Evolutionary conservation across 495 filamentous ascomycete species (phyloP).

Genomic region (Clohesyomyces aquaticus): DNA sequence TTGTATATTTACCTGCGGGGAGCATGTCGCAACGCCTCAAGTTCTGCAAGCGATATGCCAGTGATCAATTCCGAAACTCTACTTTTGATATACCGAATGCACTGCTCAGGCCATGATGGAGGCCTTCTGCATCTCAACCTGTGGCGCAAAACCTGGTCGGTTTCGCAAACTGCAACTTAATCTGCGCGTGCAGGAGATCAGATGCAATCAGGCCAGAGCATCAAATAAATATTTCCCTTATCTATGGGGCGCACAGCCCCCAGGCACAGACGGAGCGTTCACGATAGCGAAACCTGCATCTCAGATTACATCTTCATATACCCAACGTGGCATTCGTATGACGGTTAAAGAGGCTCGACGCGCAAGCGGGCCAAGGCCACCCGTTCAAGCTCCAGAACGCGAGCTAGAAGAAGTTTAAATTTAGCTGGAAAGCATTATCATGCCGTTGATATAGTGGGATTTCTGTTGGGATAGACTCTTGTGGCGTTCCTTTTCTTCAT

Average conservation of each 20-base stretch:
- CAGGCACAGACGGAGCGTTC: constrained; percentile 20
- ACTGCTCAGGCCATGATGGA: background rate
- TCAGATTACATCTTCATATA: constrained; percentile 19
- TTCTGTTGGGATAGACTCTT: background rate
- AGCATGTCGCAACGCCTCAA: background rate
- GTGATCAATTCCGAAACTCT: background rate
- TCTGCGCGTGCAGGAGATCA: constrained; percentile 26
- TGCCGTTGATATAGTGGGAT: background rate
- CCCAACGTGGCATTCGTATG: constrained; percentile 28
- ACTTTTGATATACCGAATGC: background rate
- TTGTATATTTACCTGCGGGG: background rate
- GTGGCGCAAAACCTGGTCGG: background rate
- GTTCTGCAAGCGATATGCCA: background rate
- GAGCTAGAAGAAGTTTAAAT: constrained; percentile 23
- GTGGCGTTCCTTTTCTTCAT: constrained; percentile 16
- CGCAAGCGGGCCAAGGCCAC: constrained; percentile 23
- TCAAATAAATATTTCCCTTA: constrained; percentile 26
- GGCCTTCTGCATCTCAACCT: background rate
- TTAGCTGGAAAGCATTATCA: constrained; percentile 12
- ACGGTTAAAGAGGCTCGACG: constrained; percentile 30
- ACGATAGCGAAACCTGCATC: constrained; percentile 7
- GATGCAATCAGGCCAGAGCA: constrained; percentile 13
- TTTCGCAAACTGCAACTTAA: constrained; percentile 22
- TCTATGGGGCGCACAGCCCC: constrained; percentile 14
- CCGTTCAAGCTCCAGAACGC: constrained; percentile 7